Base-by-base conservation (phyloP, 2,329 filamentous ascomycete species). In the Dactylellina haptotyla region DNA sequence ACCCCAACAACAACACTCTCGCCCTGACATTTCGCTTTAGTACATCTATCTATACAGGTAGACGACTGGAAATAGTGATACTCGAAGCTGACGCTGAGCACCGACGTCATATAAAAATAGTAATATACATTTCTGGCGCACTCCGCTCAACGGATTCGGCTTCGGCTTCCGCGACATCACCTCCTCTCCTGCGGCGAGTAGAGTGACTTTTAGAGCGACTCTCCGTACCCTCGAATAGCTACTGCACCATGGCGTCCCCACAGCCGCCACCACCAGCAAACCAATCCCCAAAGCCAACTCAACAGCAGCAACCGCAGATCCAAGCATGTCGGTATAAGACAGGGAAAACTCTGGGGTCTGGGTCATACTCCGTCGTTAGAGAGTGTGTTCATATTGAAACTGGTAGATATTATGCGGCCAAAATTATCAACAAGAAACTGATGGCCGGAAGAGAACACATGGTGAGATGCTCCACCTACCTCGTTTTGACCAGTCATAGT, bases 341-440 rank as follows among this genome's bases (percentile, higher is more conserved):
- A 4, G 95, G 95, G 76, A 99, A 99, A 86, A 98, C 95, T 23
- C 84, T 99, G 64, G 95, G 95, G 75, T 93, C 95, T 32, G 95
- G 95, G 76, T 97, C 93, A 66, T 99, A 99, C 83, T 97, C 93
- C 37, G 95, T 98, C 54, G 95, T 99, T 75, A 98, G 98, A 82
- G 95, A 99, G 83, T 99, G 95, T 80, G 93, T 98, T 26, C 95
- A 99, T 81, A 98, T 98, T 79, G 94, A 98, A 78, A 98, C 95
- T 0, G 94, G 94, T 48, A 89, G 93, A 77, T 98, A 97, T 83
- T 99, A 98, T 88, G 95, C 95, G 26, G 94, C 95, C 75, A 99
- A 99, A 82, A 95, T 99, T 75, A 99, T 99, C 83, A 99, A 99
- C 84, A 99, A 99, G 86, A 87, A 94, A 67, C 84, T 99, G 77